Conservation (phyloP, 169 alveolate genomes). For the Plasmodium cynomolgi region DNA sequence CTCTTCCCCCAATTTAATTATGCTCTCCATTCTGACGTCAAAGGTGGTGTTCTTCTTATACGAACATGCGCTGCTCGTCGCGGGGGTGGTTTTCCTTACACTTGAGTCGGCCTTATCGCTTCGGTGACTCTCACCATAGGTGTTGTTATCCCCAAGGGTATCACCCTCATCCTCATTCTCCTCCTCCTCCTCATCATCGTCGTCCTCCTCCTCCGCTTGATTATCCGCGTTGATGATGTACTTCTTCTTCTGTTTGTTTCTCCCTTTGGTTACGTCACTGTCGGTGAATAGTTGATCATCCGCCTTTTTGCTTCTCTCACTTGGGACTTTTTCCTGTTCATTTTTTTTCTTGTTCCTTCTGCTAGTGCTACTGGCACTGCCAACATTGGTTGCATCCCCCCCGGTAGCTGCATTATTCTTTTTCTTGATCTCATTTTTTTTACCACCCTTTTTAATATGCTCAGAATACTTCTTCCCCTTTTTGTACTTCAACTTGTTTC, state of each 20-base stretch:
- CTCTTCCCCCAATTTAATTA: conserved; percentile 11
- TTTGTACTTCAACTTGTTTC: not conserved
- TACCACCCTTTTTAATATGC: conserved; percentile 7
- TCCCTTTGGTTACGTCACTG: not conserved
- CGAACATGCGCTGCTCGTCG: not conserved
- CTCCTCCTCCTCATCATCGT: not conserved
- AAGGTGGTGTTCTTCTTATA: not conserved
- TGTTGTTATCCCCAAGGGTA: not conserved
- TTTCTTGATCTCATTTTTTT: conserved; percentile 19
- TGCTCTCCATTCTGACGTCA: conserved; percentile 12
- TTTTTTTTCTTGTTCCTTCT: conserved; percentile 38
- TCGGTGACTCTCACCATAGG: not conserved
- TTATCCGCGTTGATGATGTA: not conserved
- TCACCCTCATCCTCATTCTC: not conserved
- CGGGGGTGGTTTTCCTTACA: not conserved
- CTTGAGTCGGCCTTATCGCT: not conserved
- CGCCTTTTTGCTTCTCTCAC: not conserved
- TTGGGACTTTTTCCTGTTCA: conserved; percentile 15
- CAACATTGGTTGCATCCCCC: not conserved
- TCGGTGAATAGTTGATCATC: not conserved
- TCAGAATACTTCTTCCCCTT: conserved; percentile 20
- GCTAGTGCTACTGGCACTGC: not conserved
- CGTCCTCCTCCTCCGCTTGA: not conserved
- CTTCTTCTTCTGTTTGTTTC: conserved; percentile 7
- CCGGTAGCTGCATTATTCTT: not conserved